Conservation (phyloP, 345 rosid species). For the Eucalyptus fibrosa region DNA sequence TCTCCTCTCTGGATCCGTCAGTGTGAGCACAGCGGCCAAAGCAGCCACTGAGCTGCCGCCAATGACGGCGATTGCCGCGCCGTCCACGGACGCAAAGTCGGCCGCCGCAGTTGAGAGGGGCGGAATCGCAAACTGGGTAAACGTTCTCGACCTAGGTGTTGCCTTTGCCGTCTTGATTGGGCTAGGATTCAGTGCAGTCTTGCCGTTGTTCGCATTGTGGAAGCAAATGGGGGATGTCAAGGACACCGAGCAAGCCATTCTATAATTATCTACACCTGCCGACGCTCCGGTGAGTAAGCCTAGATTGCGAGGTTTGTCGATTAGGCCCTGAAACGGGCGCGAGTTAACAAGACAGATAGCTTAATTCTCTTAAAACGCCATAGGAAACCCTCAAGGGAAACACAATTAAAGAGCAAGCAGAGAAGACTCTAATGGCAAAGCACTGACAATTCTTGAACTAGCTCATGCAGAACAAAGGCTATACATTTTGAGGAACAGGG, state of each 20-base stretch:
- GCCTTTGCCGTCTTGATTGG: not conserved
- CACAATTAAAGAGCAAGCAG: not conserved
- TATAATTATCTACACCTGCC: not conserved
- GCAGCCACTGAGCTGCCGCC: conserved; percentile 91
- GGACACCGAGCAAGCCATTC: conserved; percentile 57
- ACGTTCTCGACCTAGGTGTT: not conserved
- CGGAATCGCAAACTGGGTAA: conserved; percentile 8
- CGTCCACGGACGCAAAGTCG: conserved; percentile 32
- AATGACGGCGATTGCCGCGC: conserved; percentile 56
- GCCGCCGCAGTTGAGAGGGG: conserved; percentile 31
- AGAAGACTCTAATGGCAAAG: not conserved
- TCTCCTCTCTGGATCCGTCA: conserved; percentile 73
- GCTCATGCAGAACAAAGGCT: not conserved
- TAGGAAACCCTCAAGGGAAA: not conserved
- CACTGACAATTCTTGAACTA: not conserved
- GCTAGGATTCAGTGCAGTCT: conserved; percentile 12
- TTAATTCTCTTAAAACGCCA: not conserved
- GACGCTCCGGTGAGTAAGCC: not conserved
- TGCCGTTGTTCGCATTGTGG: not conserved
- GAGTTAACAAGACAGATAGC: not conserved
- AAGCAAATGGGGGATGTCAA: conserved; percentile 26
- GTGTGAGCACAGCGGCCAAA: conserved; percentile 60
- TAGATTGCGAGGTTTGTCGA: not conserved
- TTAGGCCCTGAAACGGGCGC: not conserved
- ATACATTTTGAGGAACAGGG: not conserved